Conservation (phyloP, 177 flowering plant genomes). For the Vitis hybrid region DNA sequence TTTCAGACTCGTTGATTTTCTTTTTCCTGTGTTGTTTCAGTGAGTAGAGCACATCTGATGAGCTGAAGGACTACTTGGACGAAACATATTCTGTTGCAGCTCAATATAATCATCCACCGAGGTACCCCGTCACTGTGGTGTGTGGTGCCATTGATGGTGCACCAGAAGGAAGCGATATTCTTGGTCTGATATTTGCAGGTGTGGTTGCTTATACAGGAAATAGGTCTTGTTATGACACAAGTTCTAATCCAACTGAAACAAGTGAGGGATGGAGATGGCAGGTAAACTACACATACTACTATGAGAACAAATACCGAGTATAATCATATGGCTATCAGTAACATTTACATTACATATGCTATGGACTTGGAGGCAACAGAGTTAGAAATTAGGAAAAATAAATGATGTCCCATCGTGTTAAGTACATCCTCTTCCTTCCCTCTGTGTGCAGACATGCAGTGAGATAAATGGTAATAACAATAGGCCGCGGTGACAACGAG, state of each 20-base stretch:
- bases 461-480: no score
- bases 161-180: constrained; percentile 18
- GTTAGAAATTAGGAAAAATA: no score
- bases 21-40: constrained; percentile 14
- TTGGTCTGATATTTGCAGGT: constrained; percentile 34
- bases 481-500: constrained; percentile 4
- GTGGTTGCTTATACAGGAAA: constrained; percentile 21
- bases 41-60: constrained; percentile 10
- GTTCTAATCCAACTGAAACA: constrained; percentile 17
- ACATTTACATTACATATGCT: no score
- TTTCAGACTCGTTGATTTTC: background rate
- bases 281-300: constrained; percentile 15
- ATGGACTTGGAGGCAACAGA: no score
- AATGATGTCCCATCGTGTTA: no score
- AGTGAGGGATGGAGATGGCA: constrained; percentile 46
- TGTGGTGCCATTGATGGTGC: constrained; percentile 48
- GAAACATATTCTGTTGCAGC: constrained; percentile 26
- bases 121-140: constrained; percentile 21
- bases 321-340: no score
- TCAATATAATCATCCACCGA: constrained; percentile 47
- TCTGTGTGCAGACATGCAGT: no score
- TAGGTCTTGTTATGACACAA: constrained; percentile 13
- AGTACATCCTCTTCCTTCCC: no score
- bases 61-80: constrained; percentile 37
- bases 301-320: no score